phyloP scores from a whole-genome alignment of 78 protist genomes.

The Dictyostelium purpureum region DNA sequence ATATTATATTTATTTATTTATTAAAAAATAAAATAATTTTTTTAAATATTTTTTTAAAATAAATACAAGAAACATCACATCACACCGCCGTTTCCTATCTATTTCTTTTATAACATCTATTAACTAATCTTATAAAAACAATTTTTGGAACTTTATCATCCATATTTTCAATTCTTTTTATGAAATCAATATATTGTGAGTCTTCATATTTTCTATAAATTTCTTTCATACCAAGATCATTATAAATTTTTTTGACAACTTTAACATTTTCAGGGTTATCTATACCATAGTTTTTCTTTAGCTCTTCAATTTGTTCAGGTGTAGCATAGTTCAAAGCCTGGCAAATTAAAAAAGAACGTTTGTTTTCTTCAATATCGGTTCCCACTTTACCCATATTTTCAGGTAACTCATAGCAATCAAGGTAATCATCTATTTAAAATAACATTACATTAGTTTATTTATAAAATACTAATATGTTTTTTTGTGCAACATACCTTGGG shows the following conservation, averaged over 20 bases:
- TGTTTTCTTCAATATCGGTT: conserved; percentile 7
- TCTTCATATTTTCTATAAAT: not conserved
- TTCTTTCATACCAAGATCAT: not conserved
- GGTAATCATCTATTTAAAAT: conserved; percentile 18
- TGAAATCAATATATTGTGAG: not conserved
- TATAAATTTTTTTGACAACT: not conserved
- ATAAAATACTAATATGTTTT: too few species aligned
- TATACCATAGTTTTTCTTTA: not conserved
- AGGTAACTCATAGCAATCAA: not conserved
- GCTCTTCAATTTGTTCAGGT: not conserved
- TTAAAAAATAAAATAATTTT: too few species aligned
- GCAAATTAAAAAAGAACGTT: not conserved
- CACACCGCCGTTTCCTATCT: too few species aligned
- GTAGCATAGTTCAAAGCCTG: not conserved
- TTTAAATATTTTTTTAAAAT: too few species aligned
- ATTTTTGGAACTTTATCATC: too few species aligned
- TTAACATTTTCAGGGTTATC: not conserved
- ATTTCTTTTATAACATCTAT: too few species aligned
- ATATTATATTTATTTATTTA: too few species aligned
- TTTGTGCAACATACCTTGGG: too few species aligned
- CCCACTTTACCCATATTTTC: not conserved
- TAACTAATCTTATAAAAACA: too few species aligned
- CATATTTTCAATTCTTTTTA: too few species aligned
- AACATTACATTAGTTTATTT: too few species aligned
- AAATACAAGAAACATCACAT: too few species aligned